phyloP scores from a whole-genome alignment of 441 rosid genomes.

The Brassica balearica region DNA sequence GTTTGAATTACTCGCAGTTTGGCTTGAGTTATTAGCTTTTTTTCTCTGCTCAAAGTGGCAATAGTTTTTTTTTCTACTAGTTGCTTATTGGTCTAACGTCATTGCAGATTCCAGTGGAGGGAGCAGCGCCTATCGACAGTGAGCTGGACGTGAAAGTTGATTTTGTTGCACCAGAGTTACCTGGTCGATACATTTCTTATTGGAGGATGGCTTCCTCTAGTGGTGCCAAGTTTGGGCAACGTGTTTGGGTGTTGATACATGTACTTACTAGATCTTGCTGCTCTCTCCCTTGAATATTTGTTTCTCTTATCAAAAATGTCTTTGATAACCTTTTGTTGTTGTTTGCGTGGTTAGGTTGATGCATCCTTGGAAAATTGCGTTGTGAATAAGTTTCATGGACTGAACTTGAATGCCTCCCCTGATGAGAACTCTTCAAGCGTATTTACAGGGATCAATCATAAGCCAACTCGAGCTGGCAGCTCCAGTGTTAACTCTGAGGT shows the following conservation, averaged over 20 bases:
- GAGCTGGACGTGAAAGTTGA: conserved; percentile 82
- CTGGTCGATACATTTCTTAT: conserved; percentile 86
- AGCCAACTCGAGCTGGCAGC: conserved; percentile 49
- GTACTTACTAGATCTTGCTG: conserved; percentile 44
- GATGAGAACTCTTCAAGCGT: conserved; percentile 43
- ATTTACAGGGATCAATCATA: conserved; percentile 46
- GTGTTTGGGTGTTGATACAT: conserved; percentile 90
- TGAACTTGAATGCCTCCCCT: conserved; percentile 84
- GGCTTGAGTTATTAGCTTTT: conserved; percentile 14
- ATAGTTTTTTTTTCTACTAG: not conserved
- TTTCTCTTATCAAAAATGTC: not conserved
- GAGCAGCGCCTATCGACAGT: conserved; percentile 65
- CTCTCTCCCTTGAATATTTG: not conserved
- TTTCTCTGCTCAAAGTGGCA: conserved; percentile 7
- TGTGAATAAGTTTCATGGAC: conserved; percentile 48
- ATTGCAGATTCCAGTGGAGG: conserved; percentile 70
- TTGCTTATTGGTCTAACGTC: conserved; percentile 13
- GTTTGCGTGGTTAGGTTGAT: conserved; percentile 61
- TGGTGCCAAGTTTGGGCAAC: conserved; percentile 85
- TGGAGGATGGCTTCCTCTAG: conserved; percentile 86
- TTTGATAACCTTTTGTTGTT: conserved; percentile 10
- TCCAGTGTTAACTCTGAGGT: conserved; percentile 35
- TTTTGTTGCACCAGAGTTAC: conserved; percentile 70
- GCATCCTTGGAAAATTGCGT: conserved; percentile 48
- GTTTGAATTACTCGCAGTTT: conserved; percentile 4